Conservation (phyloP, 192 early-diverging fungal species). For the Jimgerdemannia lactiflua region DNA sequence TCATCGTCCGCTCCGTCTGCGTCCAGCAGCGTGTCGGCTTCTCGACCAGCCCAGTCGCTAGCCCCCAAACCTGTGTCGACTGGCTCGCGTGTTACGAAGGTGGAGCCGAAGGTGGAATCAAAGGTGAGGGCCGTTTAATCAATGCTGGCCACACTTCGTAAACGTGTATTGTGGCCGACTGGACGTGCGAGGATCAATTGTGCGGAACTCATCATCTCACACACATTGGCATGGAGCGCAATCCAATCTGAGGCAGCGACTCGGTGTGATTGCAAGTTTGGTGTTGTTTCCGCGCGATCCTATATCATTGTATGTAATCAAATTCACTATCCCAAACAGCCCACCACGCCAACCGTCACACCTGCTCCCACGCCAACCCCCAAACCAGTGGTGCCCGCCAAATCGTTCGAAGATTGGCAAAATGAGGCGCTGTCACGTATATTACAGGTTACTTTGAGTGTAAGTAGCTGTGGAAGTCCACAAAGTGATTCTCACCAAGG, state of each 20-base stretch:
- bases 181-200: neutral
- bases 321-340: neutral
- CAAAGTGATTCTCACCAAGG: too few species aligned
- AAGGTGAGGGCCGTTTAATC: neutral
- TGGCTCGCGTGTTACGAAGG: neutral
- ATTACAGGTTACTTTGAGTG: conserved; percentile 75
- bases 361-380: conserved; percentile 8
- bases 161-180: conserved; percentile 8
- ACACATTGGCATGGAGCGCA: neutral
- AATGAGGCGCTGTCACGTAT: conserved; percentile 77
- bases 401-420: conserved; percentile 76
- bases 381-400: conserved; percentile 25
- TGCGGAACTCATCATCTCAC: neutral
- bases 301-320: too few species aligned
- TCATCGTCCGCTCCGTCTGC: conserved; percentile 11
- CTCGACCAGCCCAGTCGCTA: conserved; percentile 2
- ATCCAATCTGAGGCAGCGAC: neutral
- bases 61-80: neutral
- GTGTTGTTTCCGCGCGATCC: too few species aligned
- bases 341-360: neutral
- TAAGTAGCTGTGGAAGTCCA: conserved; percentile 18
- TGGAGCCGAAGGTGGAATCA: neutral
- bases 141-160: neutral
- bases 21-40: conserved; percentile 8
- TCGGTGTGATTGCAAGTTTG: too few species aligned